Evolutionary conservation across 2,329 filamentous ascomycete species (phyloP).

Genomic region (Orbilia quercus): DNA sequence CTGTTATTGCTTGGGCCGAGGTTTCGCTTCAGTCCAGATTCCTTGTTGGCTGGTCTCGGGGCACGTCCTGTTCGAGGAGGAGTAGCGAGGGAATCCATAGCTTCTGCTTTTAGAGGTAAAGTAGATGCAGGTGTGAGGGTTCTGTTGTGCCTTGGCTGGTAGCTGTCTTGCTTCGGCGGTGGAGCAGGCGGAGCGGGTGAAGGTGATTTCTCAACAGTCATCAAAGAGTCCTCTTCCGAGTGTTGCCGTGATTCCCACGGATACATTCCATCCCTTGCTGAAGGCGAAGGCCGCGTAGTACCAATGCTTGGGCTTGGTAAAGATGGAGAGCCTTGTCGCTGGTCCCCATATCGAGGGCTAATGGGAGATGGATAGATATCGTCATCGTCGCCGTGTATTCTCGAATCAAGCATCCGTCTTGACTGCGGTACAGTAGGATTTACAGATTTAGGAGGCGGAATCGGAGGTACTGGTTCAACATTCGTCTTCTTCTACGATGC

Average conservation of each 20-base stretch:
- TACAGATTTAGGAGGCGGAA: constrained; percentile 51
- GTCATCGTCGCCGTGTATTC: constrained; percentile 53
- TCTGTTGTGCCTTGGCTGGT: constrained; percentile 42
- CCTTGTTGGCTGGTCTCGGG: constrained; percentile 31
- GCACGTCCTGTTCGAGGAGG: constrained; percentile 45
- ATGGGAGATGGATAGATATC: constrained; percentile 48
- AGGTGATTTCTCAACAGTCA: constrained; percentile 45
- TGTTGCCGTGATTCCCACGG: constrained; percentile 53
- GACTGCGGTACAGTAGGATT: constrained; percentile 21
- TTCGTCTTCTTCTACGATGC: constrained; percentile 56
- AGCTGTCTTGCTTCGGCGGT: constrained; percentile 43
- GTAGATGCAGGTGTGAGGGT: constrained; percentile 50
- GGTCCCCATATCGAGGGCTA: constrained; percentile 37
- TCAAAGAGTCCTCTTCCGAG: constrained; percentile 49
- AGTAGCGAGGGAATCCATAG: constrained; percentile 45
- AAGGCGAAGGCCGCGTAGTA: constrained; percentile 34
- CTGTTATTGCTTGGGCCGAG: constrained; percentile 30
- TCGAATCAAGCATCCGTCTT: constrained; percentile 40
- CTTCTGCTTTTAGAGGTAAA: constrained; percentile 29
- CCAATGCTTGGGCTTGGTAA: constrained; percentile 48
- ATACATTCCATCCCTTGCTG: constrained; percentile 50
- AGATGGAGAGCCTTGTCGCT: constrained; percentile 22
- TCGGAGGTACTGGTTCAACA: constrained; percentile 42
- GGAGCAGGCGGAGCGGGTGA: constrained; percentile 41
- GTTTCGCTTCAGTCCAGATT: constrained; percentile 19